Evolutionary conservation across 2,329 filamentous ascomycete genomes (phyloP).

Genomic region (Aspergillus fumigatus): DNA sequence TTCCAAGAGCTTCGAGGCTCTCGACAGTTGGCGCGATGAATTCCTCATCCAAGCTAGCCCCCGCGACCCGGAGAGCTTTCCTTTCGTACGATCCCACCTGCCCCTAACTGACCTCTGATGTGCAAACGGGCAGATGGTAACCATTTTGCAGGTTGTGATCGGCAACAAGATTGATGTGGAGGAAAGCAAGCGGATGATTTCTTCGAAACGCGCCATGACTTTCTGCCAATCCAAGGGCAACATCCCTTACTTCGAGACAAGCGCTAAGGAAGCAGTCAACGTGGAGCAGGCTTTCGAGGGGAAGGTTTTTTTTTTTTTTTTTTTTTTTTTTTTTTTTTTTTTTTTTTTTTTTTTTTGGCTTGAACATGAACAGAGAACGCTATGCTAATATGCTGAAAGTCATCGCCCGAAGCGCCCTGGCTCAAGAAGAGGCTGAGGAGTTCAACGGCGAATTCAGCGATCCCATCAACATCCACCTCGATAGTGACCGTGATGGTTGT

Average conservation of each 20-base stretch:
- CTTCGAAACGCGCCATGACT: conserved; percentile 90
- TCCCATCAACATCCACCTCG: conserved; percentile 96
- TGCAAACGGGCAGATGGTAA: conserved; percentile 3
- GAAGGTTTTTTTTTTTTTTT: too few relatives aligned
- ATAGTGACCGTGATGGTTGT: conserved; percentile 88
- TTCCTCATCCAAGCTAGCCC: conserved; percentile 97
- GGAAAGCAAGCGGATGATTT: conserved; percentile 95
- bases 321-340: too few relatives aligned
- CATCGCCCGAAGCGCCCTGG: conserved; percentile 90
- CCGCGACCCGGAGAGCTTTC: conserved; percentile 93
- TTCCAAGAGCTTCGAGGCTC: conserved; percentile 95
- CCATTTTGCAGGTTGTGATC: conserved; percentile 66
- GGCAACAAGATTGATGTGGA: conserved; percentile 99
- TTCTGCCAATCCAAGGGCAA: conserved; percentile 97
- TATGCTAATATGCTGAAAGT: conserved; percentile 50
- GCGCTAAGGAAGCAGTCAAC: conserved; percentile 97
- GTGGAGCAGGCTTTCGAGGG: conserved; percentile 84
- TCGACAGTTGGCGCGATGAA: conserved; percentile 98
- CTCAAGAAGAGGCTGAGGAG: conserved; percentile 96
- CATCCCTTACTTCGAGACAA: conserved; percentile 98
- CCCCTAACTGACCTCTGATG: background rate
- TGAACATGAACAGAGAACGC: background rate
- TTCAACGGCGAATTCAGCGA: conserved; percentile 97
- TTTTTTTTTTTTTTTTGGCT: too few relatives aligned
- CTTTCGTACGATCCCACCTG: conserved; percentile 69